Percentiles rank a stretch among this genome's conserved stretches.
Conservation (phyloP, 163 green algal genomes). For the Scenedesmus sp. region DNA sequence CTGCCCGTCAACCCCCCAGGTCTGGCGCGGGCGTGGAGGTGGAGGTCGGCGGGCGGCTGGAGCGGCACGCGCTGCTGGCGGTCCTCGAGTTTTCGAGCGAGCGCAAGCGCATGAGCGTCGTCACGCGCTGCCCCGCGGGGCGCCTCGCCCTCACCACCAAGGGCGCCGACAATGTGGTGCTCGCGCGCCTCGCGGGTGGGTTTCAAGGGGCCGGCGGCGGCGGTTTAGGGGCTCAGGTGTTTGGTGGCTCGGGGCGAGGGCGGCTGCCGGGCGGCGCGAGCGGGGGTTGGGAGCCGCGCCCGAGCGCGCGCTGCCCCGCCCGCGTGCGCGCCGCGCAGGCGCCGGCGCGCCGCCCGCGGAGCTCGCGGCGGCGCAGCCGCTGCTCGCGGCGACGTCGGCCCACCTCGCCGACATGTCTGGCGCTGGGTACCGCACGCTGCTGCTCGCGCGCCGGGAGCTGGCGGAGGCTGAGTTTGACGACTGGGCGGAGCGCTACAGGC, state of each 20-base stretch:
- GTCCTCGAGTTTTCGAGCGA: slow-evolving; percentile 78
- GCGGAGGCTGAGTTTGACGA: slow-evolving; percentile 47
- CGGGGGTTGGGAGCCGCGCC: no score
- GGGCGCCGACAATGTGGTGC: slow-evolving; percentile 78
- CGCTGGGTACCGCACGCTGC: slow-evolving; percentile 63
- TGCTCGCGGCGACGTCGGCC: slow-evolving; percentile 51
- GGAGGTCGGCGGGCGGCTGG: slow-evolving; percentile 8
- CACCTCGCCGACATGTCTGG: slow-evolving; percentile 36
- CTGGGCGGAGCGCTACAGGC: slow-evolving; percentile 57
- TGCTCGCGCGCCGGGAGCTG: slow-evolving; percentile 64
- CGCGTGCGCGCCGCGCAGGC: not conserved
- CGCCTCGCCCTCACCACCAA: slow-evolving; percentile 59
- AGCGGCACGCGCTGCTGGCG: slow-evolving; percentile 52
- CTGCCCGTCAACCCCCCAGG: slow-evolving; percentile 18
- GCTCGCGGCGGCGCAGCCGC: slow-evolving; percentile 21
- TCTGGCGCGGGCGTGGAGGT: slow-evolving; percentile 43
- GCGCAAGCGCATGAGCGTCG: slow-evolving; percentile 76
- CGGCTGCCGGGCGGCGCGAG: no score
- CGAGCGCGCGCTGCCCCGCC: no score
- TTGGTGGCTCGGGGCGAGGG: no score
- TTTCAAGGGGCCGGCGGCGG: no score
- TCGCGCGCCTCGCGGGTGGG: slow-evolving; percentile 57
- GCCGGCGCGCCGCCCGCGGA: slow-evolving; percentile 9
- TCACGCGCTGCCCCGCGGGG: slow-evolving; percentile 28
- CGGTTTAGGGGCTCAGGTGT: no score